Percentiles rank a stretch among this genome's conserved stretches.
Conservation (phyloP, 306 rosid genomes). For the Begonia loranthoides region DNA sequence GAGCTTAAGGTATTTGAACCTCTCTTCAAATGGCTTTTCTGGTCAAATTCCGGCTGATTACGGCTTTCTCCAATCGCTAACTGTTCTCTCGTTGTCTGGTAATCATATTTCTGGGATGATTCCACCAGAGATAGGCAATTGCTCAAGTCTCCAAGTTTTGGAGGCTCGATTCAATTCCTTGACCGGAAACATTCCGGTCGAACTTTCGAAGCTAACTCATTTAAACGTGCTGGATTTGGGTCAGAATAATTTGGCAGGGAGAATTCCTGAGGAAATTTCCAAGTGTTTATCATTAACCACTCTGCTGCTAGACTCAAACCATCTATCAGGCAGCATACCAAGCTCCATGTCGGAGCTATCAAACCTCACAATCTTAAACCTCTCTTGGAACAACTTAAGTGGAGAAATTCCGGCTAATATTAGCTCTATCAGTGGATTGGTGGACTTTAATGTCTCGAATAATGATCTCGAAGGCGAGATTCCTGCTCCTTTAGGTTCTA, state of each 20-base stretch:
- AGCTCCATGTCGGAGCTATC: conserved; percentile 40
- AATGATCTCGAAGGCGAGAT: conserved; percentile 68
- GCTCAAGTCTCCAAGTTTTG: conserved; percentile 44
- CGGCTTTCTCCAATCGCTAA: conserved; percentile 63
- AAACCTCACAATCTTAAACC: conserved; percentile 46
- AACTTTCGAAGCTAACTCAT: conserved; percentile 46
- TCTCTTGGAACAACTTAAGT: conserved; percentile 68
- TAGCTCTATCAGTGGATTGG: conserved; percentile 31
- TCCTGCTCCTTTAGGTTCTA: conserved; percentile 47
- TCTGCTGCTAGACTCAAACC: conserved; percentile 42
- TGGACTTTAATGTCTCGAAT: conserved; percentile 55
- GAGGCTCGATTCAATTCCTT: conserved; percentile 54
- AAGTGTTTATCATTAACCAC: conserved; percentile 39
- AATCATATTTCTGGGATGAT: conserved; percentile 51
- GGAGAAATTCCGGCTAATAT: conserved; percentile 61
- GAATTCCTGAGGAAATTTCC: conserved; percentile 53
- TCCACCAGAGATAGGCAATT: conserved; percentile 72
- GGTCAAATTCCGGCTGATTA: conserved; percentile 69
- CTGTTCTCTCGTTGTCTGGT: conserved; percentile 53
- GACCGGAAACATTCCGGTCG: conserved; percentile 42
- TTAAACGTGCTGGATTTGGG: conserved; percentile 61
- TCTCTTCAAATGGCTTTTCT: conserved; percentile 57
- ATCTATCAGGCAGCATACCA: conserved; percentile 56
- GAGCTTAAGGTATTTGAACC: conserved; percentile 56
- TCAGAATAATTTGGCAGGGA: conserved; percentile 55